Conservation (phyloP, 2,329 filamentous ascomycete species). For the Penicillium olsonii region DNA sequence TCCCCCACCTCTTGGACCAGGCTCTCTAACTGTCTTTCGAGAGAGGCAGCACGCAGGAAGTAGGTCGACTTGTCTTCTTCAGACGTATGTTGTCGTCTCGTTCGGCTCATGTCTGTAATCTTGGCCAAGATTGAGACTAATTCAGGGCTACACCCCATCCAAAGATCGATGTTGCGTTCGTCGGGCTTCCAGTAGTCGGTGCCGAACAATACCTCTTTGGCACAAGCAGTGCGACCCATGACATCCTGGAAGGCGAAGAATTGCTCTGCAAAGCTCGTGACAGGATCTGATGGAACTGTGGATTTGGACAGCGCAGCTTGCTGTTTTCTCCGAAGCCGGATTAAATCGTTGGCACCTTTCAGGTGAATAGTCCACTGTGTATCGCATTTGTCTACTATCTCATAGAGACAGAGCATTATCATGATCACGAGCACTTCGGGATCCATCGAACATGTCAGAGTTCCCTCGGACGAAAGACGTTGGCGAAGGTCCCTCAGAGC, state of each 20-base stretch:
- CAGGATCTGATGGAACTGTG: slow-evolving; percentile 21
- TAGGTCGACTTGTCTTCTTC: slow-evolving; percentile 29
- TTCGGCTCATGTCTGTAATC: slow-evolving; percentile 50
- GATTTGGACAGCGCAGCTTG: slow-evolving; percentile 10
- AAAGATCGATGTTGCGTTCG: slow-evolving; percentile 43
- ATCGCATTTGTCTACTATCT: slow-evolving; percentile 48
- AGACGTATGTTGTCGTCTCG: slow-evolving; percentile 29
- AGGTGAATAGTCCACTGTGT: slow-evolving; percentile 52
- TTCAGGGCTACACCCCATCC: slow-evolving; percentile 54
- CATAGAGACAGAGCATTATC: slow-evolving; percentile 51
- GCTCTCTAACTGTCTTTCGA: slow-evolving; percentile 36
- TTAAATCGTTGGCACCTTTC: slow-evolving; percentile 50
- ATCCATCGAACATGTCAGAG: slow-evolving; percentile 28
- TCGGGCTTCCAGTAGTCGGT: slow-evolving; percentile 49
- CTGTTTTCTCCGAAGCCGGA: slow-evolving; percentile 40
- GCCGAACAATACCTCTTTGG: slow-evolving; percentile 50
- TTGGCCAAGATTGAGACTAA: slow-evolving; percentile 50
- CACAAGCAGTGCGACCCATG: slow-evolving; percentile 54
- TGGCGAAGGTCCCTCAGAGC: slow-evolving; percentile 40
- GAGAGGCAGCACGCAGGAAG: slow-evolving; percentile 33
- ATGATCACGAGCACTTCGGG: slow-evolving; percentile 45
- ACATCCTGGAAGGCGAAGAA: slow-evolving; percentile 57
- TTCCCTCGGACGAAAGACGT: slow-evolving; percentile 32
- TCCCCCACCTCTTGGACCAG: slow-evolving; percentile 37
- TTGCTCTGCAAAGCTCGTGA: slow-evolving; percentile 44